Conservation (phyloP, 2,329 filamentous ascomycete genomes). For the Penicillium nordicum region DNA sequence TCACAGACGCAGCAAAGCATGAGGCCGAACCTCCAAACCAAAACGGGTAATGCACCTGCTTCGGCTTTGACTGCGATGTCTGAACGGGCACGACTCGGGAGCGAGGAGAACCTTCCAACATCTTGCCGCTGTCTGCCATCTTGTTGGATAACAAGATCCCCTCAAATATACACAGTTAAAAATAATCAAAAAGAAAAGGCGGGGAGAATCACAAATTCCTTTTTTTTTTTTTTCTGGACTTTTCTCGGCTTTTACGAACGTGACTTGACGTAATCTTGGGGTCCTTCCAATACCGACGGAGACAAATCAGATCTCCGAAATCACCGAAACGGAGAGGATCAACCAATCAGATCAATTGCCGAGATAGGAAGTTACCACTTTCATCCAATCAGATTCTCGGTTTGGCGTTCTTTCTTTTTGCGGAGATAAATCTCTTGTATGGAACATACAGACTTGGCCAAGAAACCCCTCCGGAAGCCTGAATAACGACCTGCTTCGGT, state of each 20-base stretch:
- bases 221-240: conserved; percentile 12
- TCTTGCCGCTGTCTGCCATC: conserved; percentile 36
- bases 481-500: conserved; percentile 1
- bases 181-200: conserved; percentile 2
- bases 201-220: conserved; percentile 4
- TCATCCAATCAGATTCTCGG: conserved; percentile 33
- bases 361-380: background rate
- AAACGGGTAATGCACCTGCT: conserved; percentile 65
- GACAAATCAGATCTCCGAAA: conserved; percentile 36
- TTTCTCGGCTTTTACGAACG: conserved; percentile 5
- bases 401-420: conserved; percentile 15
- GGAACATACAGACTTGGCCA: conserved; percentile 9
- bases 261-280: conserved; percentile 23
- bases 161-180: background rate
- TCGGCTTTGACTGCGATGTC: conserved; percentile 23
- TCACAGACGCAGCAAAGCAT: conserved; percentile 85
- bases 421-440: conserved; percentile 11
- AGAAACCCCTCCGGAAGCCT: background rate
- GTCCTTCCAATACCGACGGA: conserved; percentile 26
- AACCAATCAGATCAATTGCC: background rate
- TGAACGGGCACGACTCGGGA: conserved; percentile 17
- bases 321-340: conserved; percentile 8
- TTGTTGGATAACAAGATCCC: conserved; percentile 23
- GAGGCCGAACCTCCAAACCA: conserved; percentile 97
- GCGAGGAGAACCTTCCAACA: conserved; percentile 26